A percentile compares a stretch with the other conserved stretches of the same genome.
Evolutionary conservation across 371 early-diverging fungal species (phyloP).

Genomic region (Dichotomocladium elegans): DNA sequence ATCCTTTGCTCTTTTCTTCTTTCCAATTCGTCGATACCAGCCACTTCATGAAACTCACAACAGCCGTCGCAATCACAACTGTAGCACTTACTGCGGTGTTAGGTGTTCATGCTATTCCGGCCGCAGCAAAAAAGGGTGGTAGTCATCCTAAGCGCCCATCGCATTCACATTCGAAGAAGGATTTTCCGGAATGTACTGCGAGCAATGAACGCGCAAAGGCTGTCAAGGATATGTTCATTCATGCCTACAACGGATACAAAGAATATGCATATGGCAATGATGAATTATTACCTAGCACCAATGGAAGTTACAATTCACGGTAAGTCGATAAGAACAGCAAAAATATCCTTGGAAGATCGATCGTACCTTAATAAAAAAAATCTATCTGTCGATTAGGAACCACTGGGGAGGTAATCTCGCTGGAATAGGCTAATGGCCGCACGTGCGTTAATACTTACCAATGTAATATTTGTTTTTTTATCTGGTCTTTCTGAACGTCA

Average conservation of each 20-base stretch:
- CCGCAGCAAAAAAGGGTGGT: too few relatives aligned
- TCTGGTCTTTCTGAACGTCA: conserved; percentile 5
- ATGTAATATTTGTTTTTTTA: conserved; percentile 38
- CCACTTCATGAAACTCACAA: neutral
- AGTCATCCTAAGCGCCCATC: too few relatives aligned
- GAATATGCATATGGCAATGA: conserved; percentile 55
- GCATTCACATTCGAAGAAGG: too few relatives aligned
- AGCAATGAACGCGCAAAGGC: neutral
- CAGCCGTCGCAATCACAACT: neutral
- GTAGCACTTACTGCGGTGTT: neutral
- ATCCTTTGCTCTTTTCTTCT: neutral
- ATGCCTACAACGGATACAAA: conserved; percentile 80
- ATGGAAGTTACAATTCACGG: conserved; percentile 58
- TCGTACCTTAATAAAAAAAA: neutral
- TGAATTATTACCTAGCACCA: conserved; percentile 47
- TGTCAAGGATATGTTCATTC: conserved; percentile 50
- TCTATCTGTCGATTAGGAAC: conserved; percentile 18
- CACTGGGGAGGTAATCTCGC: conserved; percentile 47
- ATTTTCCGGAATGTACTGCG: neutral
- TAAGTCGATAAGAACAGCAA: conserved; percentile 26
- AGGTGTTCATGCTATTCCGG: too few relatives aligned
- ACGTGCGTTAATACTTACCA: conserved; percentile 8
- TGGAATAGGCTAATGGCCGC: too few relatives aligned
- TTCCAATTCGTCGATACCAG: neutral
- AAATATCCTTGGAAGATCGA: neutral